Evolutionary conservation across 371 early-diverging fungal genomes (phyloP), one percentile per base, ranked within the genome.

Genomic region (Mucor saturninus): DNA sequence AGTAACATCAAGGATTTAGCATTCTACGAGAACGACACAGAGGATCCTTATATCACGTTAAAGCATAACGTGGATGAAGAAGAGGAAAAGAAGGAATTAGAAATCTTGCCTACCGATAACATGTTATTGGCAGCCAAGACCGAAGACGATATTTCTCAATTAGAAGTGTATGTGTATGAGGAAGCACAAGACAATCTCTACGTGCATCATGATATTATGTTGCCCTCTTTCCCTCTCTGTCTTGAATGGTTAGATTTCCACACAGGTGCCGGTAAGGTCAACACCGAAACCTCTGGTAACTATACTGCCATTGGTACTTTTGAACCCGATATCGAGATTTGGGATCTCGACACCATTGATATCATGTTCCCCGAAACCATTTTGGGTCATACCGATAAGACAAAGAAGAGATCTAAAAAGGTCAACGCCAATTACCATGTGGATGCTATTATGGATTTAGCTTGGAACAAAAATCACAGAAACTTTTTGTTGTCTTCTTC

Each of bases 131-230:
- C 93, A 4, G 95, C 94, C 48, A 94, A 92, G 74, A 96, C 96
- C 4, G 97, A 97, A 71, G 97, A 98, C 71, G 97, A 97, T 38
- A 85, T 98, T 35, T 93, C 94, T 43, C 94, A 94, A 72, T 71
- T 98, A 59, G 98, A 98, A 77, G 80, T 98, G 4, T 93, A 95
- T 61, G 81, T 97, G 1, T 97, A 91, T 70, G 91, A 90, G 71
- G 89, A 86, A 32, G 83, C 76, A 13, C 88, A 91, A 50, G 93
- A 91, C 72, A 95, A 96, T 78, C 73, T 98, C 53, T 98, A 95
- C 73, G 93, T 96, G 5, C 98, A 98, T 73, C 97, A 98, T 80
- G 99, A 99, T 65, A 91, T 98, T 62, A 91, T 98, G 93, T 77
- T 99, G n/a, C 97, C 98, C 9, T 86, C 95, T 26, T 96, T 97